These are phyloP conservation scores for Uronychia setigera DNA, from an alignment of 73 alveolate species.

Conservation along the genomic window DNA sequence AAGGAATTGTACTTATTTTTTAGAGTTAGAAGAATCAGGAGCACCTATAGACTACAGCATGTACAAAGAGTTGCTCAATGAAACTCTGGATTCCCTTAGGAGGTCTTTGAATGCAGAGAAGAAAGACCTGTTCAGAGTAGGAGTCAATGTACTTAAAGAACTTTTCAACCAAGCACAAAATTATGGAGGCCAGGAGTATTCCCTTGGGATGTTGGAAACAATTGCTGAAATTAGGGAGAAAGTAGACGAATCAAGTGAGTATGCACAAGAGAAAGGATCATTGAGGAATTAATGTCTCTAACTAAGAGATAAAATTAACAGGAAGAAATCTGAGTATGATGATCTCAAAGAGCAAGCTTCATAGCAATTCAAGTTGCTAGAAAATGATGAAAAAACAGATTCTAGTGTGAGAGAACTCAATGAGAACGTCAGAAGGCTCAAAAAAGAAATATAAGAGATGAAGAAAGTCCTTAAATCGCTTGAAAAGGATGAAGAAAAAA, in stretches of 20 bases:
- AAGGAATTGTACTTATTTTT: too few species aligned
- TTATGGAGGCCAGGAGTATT: not conserved
- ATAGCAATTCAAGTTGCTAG: not conserved
- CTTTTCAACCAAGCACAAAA: not conserved
- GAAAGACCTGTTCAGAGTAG: not conserved
- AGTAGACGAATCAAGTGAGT: not conserved
- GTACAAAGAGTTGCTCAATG: not conserved
- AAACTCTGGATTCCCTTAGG: not conserved
- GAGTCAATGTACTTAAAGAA: not conserved
- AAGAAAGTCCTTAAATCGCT: not conserved
- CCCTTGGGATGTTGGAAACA: not conserved
- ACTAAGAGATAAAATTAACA: not conserved
- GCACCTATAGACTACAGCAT: not conserved
- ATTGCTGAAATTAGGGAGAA: not conserved
- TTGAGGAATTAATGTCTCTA: not conserved
- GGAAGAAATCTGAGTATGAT: not conserved
- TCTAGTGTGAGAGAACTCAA: not conserved
- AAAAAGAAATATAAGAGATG: not conserved
- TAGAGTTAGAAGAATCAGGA: too few species aligned
- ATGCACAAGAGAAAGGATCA: not conserved
- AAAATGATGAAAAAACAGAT: not conserved
- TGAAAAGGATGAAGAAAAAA: not conserved
- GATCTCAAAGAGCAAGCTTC: not conserved
- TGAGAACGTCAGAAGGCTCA: not conserved
- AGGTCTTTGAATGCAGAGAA: not conserved